Conservation (phyloP, 345 rosid species). For the Linum lewisii region DNA sequence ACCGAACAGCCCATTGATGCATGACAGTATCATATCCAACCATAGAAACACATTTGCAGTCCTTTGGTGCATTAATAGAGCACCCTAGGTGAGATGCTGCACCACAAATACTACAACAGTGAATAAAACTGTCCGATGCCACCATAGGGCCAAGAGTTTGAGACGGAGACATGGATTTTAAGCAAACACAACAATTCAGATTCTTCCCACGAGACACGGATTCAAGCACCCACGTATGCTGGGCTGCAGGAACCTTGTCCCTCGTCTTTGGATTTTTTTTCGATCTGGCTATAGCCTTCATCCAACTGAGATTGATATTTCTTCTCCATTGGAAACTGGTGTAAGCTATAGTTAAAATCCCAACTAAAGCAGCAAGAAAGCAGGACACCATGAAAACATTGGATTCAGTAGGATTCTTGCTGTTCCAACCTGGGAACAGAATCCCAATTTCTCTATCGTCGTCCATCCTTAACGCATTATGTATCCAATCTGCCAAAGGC, state of each 20-base stretch:
- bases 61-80: conserved; percentile 58
- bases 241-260: conserved; percentile 56
- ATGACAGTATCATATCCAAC: conserved; percentile 60
- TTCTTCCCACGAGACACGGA: conserved; percentile 69
- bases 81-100: conserved; percentile 75
- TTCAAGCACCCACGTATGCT: conserved; percentile 65
- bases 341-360: conserved; percentile 73
- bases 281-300: conserved; percentile 80
- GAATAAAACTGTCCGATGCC: conserved; percentile 51
- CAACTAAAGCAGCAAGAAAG: conserved; percentile 61
- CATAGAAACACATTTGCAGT: conserved; percentile 86
- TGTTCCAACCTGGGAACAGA: conserved; percentile 40
- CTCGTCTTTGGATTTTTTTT: conserved; percentile 85
- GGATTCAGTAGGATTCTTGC: conserved; percentile 47
- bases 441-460: conserved; percentile 44
- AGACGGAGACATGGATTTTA: conserved; percentile 58
- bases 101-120: conserved; percentile 62
- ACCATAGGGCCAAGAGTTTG: conserved; percentile 49
- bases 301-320: conserved; percentile 89
- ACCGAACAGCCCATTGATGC: conserved; percentile 93
- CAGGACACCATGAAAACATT: conserved; percentile 52
- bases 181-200: conserved; percentile 82
- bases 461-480: conserved; percentile 38
- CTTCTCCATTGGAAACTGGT: conserved; percentile 96
- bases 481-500: background rate